phyloP scores from a whole-genome alignment of 768 basidiomycete genomes.

The Lyophyllum semitale region DNA sequence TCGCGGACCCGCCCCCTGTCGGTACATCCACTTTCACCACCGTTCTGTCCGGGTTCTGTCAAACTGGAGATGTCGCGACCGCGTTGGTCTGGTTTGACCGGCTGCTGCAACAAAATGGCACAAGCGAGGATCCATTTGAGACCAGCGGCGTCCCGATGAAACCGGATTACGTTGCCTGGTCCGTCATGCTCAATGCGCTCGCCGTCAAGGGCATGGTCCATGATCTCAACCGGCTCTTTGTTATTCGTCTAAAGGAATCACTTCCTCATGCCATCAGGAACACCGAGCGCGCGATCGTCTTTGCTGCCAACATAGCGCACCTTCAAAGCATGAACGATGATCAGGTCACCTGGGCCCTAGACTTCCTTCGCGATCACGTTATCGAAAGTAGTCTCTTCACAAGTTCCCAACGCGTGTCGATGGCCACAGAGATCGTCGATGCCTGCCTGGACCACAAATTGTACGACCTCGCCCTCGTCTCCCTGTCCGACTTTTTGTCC shows the following conservation, averaged over 20 bases:
- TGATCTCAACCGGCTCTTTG: conserved; percentile 59
- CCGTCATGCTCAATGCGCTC: conserved; percentile 58
- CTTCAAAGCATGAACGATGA: conserved; percentile 18
- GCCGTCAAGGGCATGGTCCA: conserved; percentile 46
- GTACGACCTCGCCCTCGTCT: conserved; percentile 22
- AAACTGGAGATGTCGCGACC: conserved; percentile 57
- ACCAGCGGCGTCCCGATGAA: conserved; percentile 44
- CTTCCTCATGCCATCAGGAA: conserved; percentile 35
- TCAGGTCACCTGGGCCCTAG: conserved; percentile 18
- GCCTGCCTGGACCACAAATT: conserved; percentile 31
- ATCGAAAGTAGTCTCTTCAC: not conserved
- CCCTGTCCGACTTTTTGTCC: conserved; percentile 18
- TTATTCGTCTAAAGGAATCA: conserved; percentile 35
- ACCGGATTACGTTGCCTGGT: conserved; percentile 60
- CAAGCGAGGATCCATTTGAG: conserved; percentile 39
- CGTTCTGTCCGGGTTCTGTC: conserved; percentile 68
- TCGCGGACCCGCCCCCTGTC: conserved; percentile 53
- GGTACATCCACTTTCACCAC: conserved; percentile 63
- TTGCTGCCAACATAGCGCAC: conserved; percentile 36
- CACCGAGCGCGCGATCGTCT: conserved; percentile 44
- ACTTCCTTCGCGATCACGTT: conserved; percentile 19
- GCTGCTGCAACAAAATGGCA: conserved; percentile 43
- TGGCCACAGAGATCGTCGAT: conserved; percentile 27
- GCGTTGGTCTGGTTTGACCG: conserved; percentile 75
- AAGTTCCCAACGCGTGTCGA: not conserved